Evolutionary conservation across 2,329 filamentous ascomycete genomes (phyloP).

Genomic region (Trichoderma sp.): DNA sequence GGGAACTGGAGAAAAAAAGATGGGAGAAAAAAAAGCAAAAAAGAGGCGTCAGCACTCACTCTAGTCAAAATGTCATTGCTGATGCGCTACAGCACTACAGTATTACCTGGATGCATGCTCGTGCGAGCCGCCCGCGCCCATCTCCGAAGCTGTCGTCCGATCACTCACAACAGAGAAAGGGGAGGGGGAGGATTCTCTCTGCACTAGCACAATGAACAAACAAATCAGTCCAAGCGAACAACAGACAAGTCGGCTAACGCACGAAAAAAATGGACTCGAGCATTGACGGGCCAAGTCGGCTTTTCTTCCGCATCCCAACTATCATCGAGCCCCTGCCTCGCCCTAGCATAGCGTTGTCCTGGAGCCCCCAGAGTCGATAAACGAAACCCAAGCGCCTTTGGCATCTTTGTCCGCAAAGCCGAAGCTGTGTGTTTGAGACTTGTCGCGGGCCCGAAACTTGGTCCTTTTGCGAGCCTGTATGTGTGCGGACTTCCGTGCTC

Average conservation of each 20-base stretch:
- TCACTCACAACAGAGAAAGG: background rate
- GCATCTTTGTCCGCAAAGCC: background rate
- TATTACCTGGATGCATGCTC: background rate
- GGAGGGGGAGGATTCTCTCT: background rate
- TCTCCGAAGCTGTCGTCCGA: background rate
- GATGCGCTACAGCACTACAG: background rate
- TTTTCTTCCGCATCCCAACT: conserved; percentile 11
- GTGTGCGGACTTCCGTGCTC: background rate
- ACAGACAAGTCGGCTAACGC: conserved; percentile 10
- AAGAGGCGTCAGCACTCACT: conserved; percentile 2
- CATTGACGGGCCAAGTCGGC: conserved; percentile 14
- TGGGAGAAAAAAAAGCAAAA: background rate
- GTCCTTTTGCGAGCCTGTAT: background rate
- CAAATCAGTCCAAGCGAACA: background rate
- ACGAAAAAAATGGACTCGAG: conserved; percentile 4
- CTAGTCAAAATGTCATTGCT: conserved; percentile 3
- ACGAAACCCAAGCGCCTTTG: conserved; percentile 14
- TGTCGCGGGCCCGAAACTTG: background rate
- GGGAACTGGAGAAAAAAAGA: background rate
- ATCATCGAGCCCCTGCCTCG: background rate
- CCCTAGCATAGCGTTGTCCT: background rate
- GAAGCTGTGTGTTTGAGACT: background rate
- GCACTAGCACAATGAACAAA: background rate
- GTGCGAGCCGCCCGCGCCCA: background rate
- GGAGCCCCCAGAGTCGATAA: conserved; percentile 4